Base-by-base conservation (phyloP, 768 basidiomycete genomes). In the Collybia sordida region DNA sequence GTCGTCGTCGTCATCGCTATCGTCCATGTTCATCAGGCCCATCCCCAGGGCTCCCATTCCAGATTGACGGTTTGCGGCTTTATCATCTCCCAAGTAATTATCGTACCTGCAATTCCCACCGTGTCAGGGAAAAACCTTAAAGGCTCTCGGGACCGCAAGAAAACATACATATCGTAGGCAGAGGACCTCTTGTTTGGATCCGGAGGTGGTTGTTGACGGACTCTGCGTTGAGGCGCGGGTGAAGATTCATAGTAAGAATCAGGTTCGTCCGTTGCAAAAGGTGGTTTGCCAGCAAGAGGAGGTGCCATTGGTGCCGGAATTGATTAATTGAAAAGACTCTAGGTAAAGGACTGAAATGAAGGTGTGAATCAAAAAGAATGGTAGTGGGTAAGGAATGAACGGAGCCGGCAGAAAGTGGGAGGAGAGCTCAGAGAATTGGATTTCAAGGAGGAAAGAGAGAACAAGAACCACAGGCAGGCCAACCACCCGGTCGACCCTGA, bases 261-360 rank as follows among this genome's bases (percentile, higher is more conserved):
- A 5, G 81, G 81, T 59, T 85, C 79, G 68, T 88, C 81, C 31
- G 83, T 86, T 40, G 83, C 86, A 62, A 78, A 87, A 22, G 84
- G 83, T 11, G 84, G 83, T 66, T 72, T 75, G 52, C 82, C 80
- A 64, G 82, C 82, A 52, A 83, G 71, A 47, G 82, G 73, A 19
- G 79, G 22, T 14, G 22, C 63, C 67, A 72, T 71, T 21, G 47
- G 45, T 45, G 46, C 31, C 31, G 46, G 45, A 42, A 25, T 50
- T 42, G 49, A 51, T 56, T 55, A 58, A 53, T 59, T 53, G 56
- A 56, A 58, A 56, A 53, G 53, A 59, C 54, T 47, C 50, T 54
- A 31, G 14, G 31, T 31, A 31, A 31, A 31, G 31, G 9, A 3
- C 11, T 31, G 31, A 31, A 31, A 31, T 31, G 31, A 31, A 31